A percentile compares a stretch with the other conserved stretches of the same genome.
Conservation (phyloP, 805 yeast genomes). For the Wickerhamiella domercqiae region DNA sequence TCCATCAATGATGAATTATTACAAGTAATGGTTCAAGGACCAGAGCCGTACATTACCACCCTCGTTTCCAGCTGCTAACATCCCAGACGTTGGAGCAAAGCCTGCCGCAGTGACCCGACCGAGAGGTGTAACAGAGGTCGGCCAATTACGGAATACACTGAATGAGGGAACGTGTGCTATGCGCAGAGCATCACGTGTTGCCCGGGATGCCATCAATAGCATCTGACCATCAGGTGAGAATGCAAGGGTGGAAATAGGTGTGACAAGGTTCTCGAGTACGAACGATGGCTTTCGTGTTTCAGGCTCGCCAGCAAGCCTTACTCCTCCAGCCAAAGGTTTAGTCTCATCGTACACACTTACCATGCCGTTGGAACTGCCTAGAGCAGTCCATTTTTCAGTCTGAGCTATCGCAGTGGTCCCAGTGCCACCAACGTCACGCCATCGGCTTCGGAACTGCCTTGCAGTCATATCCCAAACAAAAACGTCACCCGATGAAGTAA, state of each 20-base stretch:
- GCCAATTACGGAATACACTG: conserved; percentile 87
- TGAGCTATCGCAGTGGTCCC: conserved; percentile 65
- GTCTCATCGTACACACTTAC: conserved; percentile 69
- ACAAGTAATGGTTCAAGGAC: conserved; percentile 61
- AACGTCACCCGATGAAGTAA: conserved; percentile 69
- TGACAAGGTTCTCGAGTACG: conserved; percentile 62
- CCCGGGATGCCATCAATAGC: conserved; percentile 70
- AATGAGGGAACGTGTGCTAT: conserved; percentile 79
- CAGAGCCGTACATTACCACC: conserved; percentile 82
- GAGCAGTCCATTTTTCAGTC: conserved; percentile 74
- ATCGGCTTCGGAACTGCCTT: conserved; percentile 41
- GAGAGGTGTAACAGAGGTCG: conserved; percentile 88
- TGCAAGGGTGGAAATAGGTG: conserved; percentile 55
- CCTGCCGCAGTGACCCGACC: conserved; percentile 78
- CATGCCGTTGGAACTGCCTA: conserved; percentile 79
- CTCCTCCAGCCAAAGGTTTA: conserved; percentile 13
- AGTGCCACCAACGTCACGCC: conserved; percentile 78
- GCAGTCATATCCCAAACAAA: conserved; percentile 63
- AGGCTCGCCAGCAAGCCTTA: conserved; percentile 22
- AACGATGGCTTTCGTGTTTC: conserved; percentile 37
- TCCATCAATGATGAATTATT: too few relatives aligned
- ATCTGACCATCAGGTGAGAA: conserved; percentile 85
- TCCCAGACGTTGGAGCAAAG: conserved; percentile 67
- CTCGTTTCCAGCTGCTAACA: conserved; percentile 81
- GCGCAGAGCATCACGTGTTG: conserved; percentile 70